A percentile compares a stretch with the other conserved stretches of the same genome.
These are phyloP conservation scores for Blastomyces emzantsi DNA, from an alignment of 2,329 filamentous ascomycete species.

Conservation along the genomic window DNA sequence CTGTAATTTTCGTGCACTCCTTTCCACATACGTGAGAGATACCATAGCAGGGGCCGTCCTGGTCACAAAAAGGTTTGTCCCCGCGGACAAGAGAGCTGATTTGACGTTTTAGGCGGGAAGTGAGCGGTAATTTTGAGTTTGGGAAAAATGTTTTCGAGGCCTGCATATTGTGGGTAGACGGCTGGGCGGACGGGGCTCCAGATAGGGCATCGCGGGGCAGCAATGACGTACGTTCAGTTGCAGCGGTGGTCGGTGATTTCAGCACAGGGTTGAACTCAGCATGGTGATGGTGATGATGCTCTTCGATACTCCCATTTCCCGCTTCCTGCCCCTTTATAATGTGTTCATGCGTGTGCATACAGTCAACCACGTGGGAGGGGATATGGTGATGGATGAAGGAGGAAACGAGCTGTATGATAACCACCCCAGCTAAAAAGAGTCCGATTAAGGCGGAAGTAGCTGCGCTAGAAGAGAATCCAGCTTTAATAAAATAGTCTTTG, in stretches of 20 bases:
- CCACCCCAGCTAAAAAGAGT: constrained; percentile 41
- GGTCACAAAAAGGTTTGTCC: constrained; percentile 38
- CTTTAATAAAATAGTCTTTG: constrained; percentile 63
- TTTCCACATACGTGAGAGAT: constrained; percentile 53
- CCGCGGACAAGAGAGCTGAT: constrained; percentile 14
- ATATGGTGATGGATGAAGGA: constrained; percentile 39
- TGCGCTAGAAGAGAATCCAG: constrained; percentile 54
- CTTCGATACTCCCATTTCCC: constrained; percentile 19
- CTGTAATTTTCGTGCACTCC: constrained; percentile 48
- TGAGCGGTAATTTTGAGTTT: constrained; percentile 9
- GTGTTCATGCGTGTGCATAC: constrained; percentile 38
- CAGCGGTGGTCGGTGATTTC: background rate
- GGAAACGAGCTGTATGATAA: constrained; percentile 40
- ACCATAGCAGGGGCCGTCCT: constrained; percentile 52
- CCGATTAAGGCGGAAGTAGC: constrained; percentile 48
- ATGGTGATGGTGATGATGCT: constrained; percentile 21
- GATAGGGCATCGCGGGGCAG: background rate
- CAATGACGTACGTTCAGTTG: constrained; percentile 17
- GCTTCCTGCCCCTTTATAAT: constrained; percentile 29
- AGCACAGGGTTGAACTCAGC: constrained; percentile 10
- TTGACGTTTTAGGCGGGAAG: constrained; percentile 11
- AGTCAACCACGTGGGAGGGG: constrained; percentile 43
- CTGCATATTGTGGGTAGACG: background rate
- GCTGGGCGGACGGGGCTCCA: background rate
- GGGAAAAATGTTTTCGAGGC: background rate